phyloP scores from a whole-genome alignment of 1,139 yeast species.

The Dujonia santamariae region DNA sequence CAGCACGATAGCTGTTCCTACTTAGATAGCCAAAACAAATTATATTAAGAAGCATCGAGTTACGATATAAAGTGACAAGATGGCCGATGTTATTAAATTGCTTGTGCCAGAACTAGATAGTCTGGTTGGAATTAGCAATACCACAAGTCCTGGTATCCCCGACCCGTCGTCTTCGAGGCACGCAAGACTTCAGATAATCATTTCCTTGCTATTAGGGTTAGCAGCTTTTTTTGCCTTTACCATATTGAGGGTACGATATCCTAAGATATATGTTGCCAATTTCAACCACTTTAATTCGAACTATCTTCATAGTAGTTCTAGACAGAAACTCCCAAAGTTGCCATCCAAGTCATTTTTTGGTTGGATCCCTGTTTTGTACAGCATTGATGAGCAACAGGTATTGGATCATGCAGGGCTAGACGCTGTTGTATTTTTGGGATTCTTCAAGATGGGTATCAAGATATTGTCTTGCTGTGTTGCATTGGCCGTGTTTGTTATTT shows the following conservation, averaged over 20 bases:
- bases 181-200: constrained; percentile 50
- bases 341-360: constrained; percentile 58
- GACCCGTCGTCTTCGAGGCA: constrained; percentile 22
- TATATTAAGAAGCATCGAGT: too few relatives aligned
- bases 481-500: constrained; percentile 62
- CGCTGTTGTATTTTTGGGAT: constrained; percentile 82
- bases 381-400: constrained; percentile 70
- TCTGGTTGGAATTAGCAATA: not conserved
- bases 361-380: constrained; percentile 70
- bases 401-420: constrained; percentile 90
- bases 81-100: too few relatives aligned
- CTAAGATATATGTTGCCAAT: constrained; percentile 65
- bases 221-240: constrained; percentile 66
- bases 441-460: constrained; percentile 74
- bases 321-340: constrained; percentile 36
- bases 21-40: too few relatives aligned
- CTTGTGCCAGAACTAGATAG: too few relatives aligned
- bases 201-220: constrained; percentile 63
- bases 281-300: constrained; percentile 41
- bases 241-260: constrained; percentile 60
- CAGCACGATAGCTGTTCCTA: too few relatives aligned
- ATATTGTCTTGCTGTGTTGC: constrained; percentile 55
- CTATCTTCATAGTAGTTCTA: constrained; percentile 41
- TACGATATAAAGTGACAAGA: too few relatives aligned
- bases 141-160: constrained; percentile 5